Evolutionary conservation across 345 rosid species (phyloP).

Genomic region (Aquilaria sinensis): DNA sequence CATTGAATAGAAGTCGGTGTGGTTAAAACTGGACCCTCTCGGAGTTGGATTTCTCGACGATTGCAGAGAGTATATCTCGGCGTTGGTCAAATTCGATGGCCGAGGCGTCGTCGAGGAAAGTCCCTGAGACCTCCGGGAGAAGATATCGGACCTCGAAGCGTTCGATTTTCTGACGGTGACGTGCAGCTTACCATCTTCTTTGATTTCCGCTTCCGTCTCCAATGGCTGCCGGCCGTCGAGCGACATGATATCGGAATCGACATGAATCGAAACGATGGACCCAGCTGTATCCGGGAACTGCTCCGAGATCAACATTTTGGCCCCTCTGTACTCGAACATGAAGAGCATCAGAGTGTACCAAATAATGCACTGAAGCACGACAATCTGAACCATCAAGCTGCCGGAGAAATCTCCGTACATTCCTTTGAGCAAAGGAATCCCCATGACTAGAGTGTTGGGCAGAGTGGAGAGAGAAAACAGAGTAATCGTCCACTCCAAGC

Average conservation of each 20-base stretch:
- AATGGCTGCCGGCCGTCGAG: constrained; percentile 61
- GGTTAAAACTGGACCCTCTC: constrained; percentile 66
- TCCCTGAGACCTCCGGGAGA: constrained; percentile 53
- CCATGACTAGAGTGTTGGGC: constrained; percentile 81
- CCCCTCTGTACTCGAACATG: constrained; percentile 64
- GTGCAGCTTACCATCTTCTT: constrained; percentile 64
- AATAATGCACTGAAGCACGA: constrained; percentile 73
- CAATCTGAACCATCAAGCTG: constrained; percentile 73
- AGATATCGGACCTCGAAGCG: constrained; percentile 63
- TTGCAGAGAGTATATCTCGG: constrained; percentile 59
- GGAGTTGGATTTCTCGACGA: constrained; percentile 65
- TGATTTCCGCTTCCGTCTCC: constrained; percentile 64
- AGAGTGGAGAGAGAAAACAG: constrained; percentile 64
- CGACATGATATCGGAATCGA: constrained; percentile 67
- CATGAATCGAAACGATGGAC: constrained; percentile 64
- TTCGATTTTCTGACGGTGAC: constrained; percentile 67
- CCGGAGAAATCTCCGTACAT: constrained; percentile 71
- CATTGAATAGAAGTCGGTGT: constrained; percentile 62
- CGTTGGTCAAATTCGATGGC: constrained; percentile 71
- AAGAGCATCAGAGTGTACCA: constrained; percentile 82
- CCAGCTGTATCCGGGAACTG: constrained; percentile 70
- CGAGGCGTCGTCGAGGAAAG: constrained; percentile 55
- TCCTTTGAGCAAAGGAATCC: constrained; percentile 66
- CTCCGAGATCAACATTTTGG: constrained; percentile 55
- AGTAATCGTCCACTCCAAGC: constrained; percentile 70